Evolutionary conservation across 352 stramenopile genomes (phyloP).

Genomic region (Phytopythium chamaehyphon): DNA sequence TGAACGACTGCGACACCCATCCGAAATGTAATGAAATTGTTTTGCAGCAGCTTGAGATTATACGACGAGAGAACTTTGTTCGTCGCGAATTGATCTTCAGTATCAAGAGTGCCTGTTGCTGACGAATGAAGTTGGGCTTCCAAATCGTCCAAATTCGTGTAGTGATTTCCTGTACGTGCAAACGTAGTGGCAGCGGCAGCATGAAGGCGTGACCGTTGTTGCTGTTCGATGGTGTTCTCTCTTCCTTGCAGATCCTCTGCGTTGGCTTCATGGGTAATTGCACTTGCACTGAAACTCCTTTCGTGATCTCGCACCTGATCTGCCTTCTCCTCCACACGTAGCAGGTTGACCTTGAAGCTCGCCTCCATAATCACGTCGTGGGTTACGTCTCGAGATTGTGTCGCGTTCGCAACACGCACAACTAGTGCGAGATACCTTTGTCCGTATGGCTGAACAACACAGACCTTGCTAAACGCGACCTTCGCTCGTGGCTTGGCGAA

Average conservation of each 20-base stretch:
- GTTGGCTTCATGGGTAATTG: background rate
- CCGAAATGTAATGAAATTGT: conserved; percentile 85
- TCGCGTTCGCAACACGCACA: conserved; percentile 76
- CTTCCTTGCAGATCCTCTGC: background rate
- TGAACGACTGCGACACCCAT: conserved; percentile 81
- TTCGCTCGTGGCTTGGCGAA: conserved; percentile 77
- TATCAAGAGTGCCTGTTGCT: background rate
- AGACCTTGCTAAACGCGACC: conserved; percentile 77
- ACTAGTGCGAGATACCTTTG: conserved; percentile 74
- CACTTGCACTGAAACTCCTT: background rate
- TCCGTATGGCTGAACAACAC: conserved; percentile 68
- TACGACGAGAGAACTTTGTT: conserved; percentile 64
- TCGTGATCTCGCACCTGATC: conserved; percentile 35
- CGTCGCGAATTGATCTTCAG: conserved; percentile 13
- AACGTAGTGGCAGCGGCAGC: background rate
- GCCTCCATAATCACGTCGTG: conserved; percentile 85
- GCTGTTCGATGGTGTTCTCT: background rate
- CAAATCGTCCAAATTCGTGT: conserved; percentile 2
- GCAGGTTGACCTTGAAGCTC: conserved; percentile 71
- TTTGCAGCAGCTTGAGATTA: conserved; percentile 73
- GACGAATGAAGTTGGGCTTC: background rate
- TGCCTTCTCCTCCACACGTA: conserved; percentile 63
- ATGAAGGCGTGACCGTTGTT: background rate
- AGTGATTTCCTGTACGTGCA: background rate
- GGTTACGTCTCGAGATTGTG: conserved; percentile 70